A percentile compares a stretch with the other conserved stretches of the same genome.
Evolutionary conservation across 163 green algal genomes (phyloP).

Genomic region (Trebouxiophyceae sp.): DNA sequence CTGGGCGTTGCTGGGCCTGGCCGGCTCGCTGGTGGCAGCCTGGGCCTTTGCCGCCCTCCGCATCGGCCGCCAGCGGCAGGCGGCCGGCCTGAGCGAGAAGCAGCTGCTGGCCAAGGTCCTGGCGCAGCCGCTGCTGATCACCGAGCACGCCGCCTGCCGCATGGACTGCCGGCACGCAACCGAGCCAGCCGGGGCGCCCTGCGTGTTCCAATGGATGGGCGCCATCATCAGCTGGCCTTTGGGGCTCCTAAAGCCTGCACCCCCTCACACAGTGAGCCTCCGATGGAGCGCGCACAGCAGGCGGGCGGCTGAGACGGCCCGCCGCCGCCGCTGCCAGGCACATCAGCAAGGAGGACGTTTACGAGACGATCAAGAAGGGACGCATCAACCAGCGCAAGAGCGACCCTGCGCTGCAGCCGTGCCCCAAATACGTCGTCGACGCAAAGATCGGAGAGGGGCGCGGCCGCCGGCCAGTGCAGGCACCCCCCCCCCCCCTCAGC

Average conservation of each 20-base stretch:
- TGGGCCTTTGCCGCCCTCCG: not conserved
- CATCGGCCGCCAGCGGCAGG: not conserved
- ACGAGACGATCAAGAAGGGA: not conserved
- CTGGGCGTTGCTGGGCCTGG: not conserved
- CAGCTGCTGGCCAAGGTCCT: not conserved
- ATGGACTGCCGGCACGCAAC: constrained; percentile 4
- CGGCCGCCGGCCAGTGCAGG: not conserved
- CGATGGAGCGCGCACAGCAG: not conserved
- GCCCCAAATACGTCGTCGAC: constrained; percentile 3
- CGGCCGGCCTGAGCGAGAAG: not conserved
- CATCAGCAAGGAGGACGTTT: not conserved
- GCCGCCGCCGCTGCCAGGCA: not conserved
- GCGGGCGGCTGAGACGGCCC: not conserved
- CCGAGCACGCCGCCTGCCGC: constrained; percentile 3
- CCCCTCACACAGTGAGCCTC: no score
- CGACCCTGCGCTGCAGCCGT: not conserved
- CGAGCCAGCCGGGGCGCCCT: not conserved
- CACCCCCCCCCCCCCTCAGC: not conserved
- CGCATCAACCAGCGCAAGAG: constrained; percentile 1
- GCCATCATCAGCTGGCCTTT: not conserved
- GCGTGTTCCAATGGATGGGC: not conserved
- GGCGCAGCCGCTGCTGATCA: not conserved
- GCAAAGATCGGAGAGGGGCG: not conserved
- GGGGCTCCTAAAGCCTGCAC: not conserved
- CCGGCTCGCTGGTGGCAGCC: not conserved